Evolutionary conservation across 1,284 basidiomycete species (phyloP).

Genomic region (Leccinum brunneo-olivaceum): DNA sequence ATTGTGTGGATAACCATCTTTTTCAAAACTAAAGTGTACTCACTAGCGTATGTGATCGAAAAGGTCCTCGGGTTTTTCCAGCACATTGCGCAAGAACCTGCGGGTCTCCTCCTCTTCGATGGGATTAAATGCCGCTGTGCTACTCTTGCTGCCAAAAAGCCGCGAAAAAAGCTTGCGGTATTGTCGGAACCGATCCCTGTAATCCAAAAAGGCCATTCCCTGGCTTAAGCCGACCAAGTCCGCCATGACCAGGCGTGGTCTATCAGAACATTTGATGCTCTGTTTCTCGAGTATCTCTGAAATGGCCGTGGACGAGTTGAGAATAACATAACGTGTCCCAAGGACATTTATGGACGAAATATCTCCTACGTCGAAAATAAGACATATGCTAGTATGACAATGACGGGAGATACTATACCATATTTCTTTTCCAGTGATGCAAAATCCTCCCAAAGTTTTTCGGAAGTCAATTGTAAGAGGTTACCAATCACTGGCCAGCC

Average conservation of each 20-base stretch:
- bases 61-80: slow-evolving; percentile 14
- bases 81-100: slow-evolving; percentile 22
- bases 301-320: slow-evolving; percentile 19
- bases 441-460: too few relatives aligned
- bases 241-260: slow-evolving; percentile 23
- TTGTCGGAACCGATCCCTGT: slow-evolving; percentile 18
- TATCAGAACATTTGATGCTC: slow-evolving; percentile 20
- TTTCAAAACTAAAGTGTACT: slow-evolving; percentile 10
- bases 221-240: slow-evolving; percentile 23
- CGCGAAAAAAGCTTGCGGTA: slow-evolving; percentile 21
- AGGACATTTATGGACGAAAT: slow-evolving; percentile 17
- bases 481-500: too few relatives aligned
- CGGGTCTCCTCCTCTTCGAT: slow-evolving; percentile 22
- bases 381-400: too few relatives aligned
- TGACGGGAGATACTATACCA: too few relatives aligned
- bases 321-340: slow-evolving; percentile 20
- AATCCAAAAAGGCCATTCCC: slow-evolving; percentile 17
- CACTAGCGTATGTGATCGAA: slow-evolving; percentile 20
- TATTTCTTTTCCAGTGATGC: too few relatives aligned
- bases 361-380: too few relatives aligned
- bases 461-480: too few relatives aligned
- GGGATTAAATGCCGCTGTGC: slow-evolving; percentile 11
- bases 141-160: slow-evolving; percentile 23
- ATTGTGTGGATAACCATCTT: not conserved
- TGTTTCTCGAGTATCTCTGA: slow-evolving; percentile 27